Evolutionary conservation across 2,329 filamentous ascomycete species (phyloP).

Genomic region (Epichloe elymi): DNA sequence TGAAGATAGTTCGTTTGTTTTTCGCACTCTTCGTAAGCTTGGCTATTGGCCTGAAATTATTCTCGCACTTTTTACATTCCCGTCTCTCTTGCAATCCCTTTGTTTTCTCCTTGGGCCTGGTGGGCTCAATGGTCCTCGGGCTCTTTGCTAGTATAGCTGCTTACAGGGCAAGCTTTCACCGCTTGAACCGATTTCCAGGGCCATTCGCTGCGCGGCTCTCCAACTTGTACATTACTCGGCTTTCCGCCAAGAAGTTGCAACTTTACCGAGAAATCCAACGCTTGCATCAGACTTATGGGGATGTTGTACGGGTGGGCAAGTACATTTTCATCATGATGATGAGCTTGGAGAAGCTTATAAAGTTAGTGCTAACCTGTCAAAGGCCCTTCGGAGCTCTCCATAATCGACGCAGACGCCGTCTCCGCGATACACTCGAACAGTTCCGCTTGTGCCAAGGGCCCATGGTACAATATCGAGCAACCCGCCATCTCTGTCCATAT

Average conservation of each 20-base stretch:
- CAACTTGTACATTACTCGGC: slow-evolving; percentile 12
- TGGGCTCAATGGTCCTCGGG: neutral
- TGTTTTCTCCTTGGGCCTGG: neutral
- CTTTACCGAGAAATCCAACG: slow-evolving; percentile 14
- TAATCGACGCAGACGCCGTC: slow-evolving; percentile 16
- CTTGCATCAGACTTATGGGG: slow-evolving; percentile 17
- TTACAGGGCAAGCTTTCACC: slow-evolving; percentile 14
- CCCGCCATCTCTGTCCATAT: slow-evolving; percentile 18
- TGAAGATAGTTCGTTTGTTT: neutral
- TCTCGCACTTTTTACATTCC: neutral
- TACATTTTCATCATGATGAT: neutral
- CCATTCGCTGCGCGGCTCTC: slow-evolving; percentile 15
- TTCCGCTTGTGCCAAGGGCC: slow-evolving; percentile 18
- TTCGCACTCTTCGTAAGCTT: neutral
- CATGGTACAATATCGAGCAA: slow-evolving; percentile 20
- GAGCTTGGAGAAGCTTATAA: neutral
- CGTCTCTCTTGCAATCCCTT: neutral
- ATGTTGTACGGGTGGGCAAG: slow-evolving; percentile 17
- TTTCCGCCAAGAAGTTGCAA: slow-evolving; percentile 11
- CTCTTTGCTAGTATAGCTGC: slow-evolving; percentile 9
- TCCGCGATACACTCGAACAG: slow-evolving; percentile 15
- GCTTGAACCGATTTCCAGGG: slow-evolving; percentile 15
- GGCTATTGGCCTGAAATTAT: neutral
- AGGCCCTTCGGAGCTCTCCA: slow-evolving; percentile 20
- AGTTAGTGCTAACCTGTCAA: neutral